phyloP scores from a whole-genome alignment of 2,329 filamentous ascomycete genomes.

The Xylaria multiplex region DNA sequence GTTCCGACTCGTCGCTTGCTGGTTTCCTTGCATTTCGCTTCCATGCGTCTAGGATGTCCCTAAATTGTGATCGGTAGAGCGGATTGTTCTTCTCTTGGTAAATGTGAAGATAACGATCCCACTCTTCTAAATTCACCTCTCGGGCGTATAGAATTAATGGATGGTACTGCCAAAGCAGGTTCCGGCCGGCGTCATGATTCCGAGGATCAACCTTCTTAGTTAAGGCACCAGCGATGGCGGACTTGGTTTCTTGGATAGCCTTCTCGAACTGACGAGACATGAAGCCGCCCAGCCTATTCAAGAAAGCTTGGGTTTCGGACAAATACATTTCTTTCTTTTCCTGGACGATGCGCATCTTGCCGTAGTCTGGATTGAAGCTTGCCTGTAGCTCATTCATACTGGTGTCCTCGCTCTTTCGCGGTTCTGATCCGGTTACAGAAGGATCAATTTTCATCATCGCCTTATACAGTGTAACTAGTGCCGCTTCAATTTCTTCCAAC shows the following conservation, averaged over 20 bases:
- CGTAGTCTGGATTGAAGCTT: constrained; percentile 76
- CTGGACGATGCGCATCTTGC: constrained; percentile 91
- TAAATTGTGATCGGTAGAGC: constrained; percentile 84
- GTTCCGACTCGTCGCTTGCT: constrained; percentile 79
- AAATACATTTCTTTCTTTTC: constrained; percentile 94
- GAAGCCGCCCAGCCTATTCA: constrained; percentile 82
- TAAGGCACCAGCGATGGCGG: constrained; percentile 68
- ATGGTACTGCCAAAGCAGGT: constrained; percentile 85
- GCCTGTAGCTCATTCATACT: constrained; percentile 58
- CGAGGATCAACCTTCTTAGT: constrained; percentile 74
- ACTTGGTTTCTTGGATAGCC: constrained; percentile 75
- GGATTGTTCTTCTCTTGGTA: constrained; percentile 82
- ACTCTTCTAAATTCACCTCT: constrained; percentile 83
- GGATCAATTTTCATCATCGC: constrained; percentile 95
- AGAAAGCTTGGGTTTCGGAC: constrained; percentile 78
- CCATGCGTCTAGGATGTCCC: constrained; percentile 80
- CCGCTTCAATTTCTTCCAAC: constrained; percentile 79
- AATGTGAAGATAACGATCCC: constrained; percentile 80
- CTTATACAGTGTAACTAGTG: constrained; percentile 85
- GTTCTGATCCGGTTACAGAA: constrained; percentile 67
- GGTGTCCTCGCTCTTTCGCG: constrained; percentile 60
- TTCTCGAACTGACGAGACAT: constrained; percentile 83
- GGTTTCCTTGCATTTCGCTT: constrained; percentile 80
- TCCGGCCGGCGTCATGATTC: constrained; percentile 77
- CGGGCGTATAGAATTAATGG: constrained; percentile 88